phyloP scores from a whole-genome alignment of 2,329 filamentous ascomycete species.

The Fusarium mundagurra region DNA sequence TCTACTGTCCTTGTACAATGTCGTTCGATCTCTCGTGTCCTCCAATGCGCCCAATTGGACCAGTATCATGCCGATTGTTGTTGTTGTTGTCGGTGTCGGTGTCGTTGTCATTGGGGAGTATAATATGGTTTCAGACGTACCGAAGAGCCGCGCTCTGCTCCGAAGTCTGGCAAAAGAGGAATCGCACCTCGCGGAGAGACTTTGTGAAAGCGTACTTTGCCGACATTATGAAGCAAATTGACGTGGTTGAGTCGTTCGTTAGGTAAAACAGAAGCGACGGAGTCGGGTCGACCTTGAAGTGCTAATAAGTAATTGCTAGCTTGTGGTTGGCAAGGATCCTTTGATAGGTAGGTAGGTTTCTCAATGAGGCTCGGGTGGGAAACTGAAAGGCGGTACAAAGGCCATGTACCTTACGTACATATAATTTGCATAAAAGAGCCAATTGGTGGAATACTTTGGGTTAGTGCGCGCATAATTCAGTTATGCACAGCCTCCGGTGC shows the following conservation, averaged over 20 bases:
- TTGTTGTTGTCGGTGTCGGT: not conserved
- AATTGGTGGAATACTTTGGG: not conserved
- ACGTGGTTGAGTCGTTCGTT: constrained; percentile 1
- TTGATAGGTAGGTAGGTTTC: not conserved
- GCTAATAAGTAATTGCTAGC: constrained; percentile 43
- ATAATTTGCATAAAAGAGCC: constrained; percentile 16
- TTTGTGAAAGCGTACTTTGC: constrained; percentile 92
- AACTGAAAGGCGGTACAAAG: constrained; percentile 16
- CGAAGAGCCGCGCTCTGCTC: constrained; percentile 89
- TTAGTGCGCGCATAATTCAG: constrained; percentile 2
- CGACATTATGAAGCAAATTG: constrained; percentile 70
- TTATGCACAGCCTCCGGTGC: constrained; percentile 34
- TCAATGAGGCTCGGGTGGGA: constrained; percentile 36
- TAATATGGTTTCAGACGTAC: constrained; percentile 60
- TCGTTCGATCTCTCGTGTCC: not conserved
- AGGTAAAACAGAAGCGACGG: not conserved
- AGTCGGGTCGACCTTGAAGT: constrained; percentile 26
- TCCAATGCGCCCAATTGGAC: constrained; percentile 26
- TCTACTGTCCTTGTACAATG: not conserved
- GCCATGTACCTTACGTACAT: not conserved
- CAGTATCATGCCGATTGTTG: not conserved
- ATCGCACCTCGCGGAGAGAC: constrained; percentile 92
- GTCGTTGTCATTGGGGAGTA: not conserved
- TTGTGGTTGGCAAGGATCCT: constrained; percentile 44
- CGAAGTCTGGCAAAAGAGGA: constrained; percentile 95